phyloP scores from a whole-genome alignment of 2,329 filamentous ascomycete genomes.

The Pseudocercospora macadamiae region DNA sequence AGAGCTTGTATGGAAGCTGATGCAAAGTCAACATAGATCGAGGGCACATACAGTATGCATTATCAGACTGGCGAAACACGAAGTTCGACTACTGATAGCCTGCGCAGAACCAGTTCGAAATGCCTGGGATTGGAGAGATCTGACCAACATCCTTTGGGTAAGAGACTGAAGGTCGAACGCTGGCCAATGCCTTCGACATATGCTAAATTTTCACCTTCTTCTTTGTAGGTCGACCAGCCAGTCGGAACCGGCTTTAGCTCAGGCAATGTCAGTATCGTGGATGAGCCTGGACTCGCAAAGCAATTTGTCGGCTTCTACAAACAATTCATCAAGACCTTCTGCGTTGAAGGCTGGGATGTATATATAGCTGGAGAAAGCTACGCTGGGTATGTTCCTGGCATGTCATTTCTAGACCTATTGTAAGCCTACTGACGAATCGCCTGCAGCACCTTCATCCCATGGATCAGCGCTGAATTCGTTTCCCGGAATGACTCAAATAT shows the following conservation, averaged over 20 bases:
- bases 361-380: slow-evolving; percentile 34
- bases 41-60: slow-evolving; percentile 5
- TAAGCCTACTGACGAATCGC: too few species aligned
- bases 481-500: slow-evolving; percentile 5
- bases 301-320: slow-evolving; percentile 51
- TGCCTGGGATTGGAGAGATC: slow-evolving; percentile 55
- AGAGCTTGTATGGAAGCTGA: too few species aligned
- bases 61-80: too few species aligned
- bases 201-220: too few species aligned
- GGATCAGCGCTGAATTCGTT: slow-evolving; percentile 4
- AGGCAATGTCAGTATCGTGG: slow-evolving; percentile 39
- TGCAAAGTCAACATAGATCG: too few species aligned
- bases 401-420: too few species aligned
- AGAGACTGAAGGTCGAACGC: too few species aligned
- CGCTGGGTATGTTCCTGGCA: too few species aligned
- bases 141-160: slow-evolving; percentile 77
- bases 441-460: slow-evolving; percentile 10
- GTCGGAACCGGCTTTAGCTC: slow-evolving; percentile 51
- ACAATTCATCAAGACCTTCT: slow-evolving; percentile 56
- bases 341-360: slow-evolving; percentile 52
- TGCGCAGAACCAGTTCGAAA: slow-evolving; percentile 50
- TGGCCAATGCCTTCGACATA: too few species aligned
- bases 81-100: too few species aligned
- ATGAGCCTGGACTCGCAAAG: slow-evolving; percentile 44
- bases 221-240: slow-evolving; percentile 55